Evolutionary conservation across 306 rosid species (phyloP), one percentile per base, ranked within the genome.

Genomic region (Cicer pinnatifidum): DNA sequence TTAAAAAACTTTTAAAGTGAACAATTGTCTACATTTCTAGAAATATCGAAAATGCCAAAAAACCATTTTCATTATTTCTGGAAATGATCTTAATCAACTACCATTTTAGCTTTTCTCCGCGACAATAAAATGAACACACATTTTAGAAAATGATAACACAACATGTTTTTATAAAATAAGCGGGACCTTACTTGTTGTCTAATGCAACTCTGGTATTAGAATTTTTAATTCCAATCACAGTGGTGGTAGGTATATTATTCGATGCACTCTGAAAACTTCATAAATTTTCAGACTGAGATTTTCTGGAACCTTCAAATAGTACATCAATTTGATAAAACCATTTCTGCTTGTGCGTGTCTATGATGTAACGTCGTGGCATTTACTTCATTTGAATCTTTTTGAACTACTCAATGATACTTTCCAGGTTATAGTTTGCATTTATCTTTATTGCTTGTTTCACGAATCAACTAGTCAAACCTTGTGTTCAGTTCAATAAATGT

Each of bases 231-330:
- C 48, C 39, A 33, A 67, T 73, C 41, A 71, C 40, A 52, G 6
- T 64, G 43, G 62, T 7, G 44, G 51, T 52, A 60, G 39, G 62
- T 51, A 46, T 73, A 41, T 61, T 46, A 68, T 58, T 47, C 71
- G 28, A 3, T 39, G 23, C 5, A 0, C 76, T 59, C 5, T 59
- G 51, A 74, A 56, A 47, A 16, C 59, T 70, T 6, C 43, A 16
- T 51, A 37, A 50, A 33, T 51, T 65, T 78, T 58, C 6, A 50
- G 73, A 11, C 43, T 37, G 72, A 35, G 67, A 43, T 48, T 69
- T 75, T 28, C 71, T 57, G 35, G 37, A 70, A 75, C 69, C 65
- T 78, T 78, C 39, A 23, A 54, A 61, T 56, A 23, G 8, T 28
- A 44, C 20, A 13, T 35, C 70, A 82, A 67, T 67, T 54, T 75